A percentile compares a stretch with the other conserved stretches of the same genome.
Conservation (phyloP, 148 eudicot species). For the Fagopyrum esculentum region DNA sequence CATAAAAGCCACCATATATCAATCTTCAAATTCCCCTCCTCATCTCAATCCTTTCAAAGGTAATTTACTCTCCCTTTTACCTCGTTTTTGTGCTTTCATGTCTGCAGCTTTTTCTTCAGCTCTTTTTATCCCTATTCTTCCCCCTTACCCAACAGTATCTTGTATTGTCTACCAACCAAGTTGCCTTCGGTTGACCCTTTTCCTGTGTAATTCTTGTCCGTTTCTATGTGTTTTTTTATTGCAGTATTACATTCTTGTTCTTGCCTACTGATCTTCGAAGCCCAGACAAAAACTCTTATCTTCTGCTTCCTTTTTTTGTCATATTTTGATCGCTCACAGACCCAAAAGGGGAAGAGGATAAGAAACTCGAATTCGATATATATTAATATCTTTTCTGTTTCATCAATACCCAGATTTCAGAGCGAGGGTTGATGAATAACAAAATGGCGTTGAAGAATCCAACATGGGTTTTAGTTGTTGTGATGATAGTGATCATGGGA, state of each 20-base stretch:
- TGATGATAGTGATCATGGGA: conserved; percentile 7
- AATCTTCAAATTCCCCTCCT: not conserved
- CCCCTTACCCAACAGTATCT: conserved; percentile 9
- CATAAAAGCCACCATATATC: not conserved
- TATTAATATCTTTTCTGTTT: conserved; percentile 1
- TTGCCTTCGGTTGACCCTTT: conserved; percentile 7
- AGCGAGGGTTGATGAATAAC: not conserved
- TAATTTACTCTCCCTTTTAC: not conserved
- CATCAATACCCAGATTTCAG: conserved; percentile 5
- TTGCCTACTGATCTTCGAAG: conserved; percentile 1
- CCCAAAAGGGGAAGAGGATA: not conserved
- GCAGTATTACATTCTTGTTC: conserved; percentile 10
- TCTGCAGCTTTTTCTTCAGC: not conserved
- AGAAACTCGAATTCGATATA: not conserved
- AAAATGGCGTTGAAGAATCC: conserved; percentile 3
- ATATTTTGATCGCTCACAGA: not conserved
- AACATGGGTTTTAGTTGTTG: conserved; percentile 2
- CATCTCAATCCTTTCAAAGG: not conserved
- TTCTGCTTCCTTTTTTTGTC: not conserved
- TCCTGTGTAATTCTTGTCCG: not conserved
- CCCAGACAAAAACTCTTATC: not conserved
- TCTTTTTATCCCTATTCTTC: not conserved
- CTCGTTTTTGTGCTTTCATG: not conserved
- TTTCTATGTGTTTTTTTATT: not conserved
- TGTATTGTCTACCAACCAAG: conserved; percentile 10